These are phyloP conservation scores for Dryas integrifolia DNA, from an alignment of 331 rosid genomes.

Conservation along the genomic window DNA sequence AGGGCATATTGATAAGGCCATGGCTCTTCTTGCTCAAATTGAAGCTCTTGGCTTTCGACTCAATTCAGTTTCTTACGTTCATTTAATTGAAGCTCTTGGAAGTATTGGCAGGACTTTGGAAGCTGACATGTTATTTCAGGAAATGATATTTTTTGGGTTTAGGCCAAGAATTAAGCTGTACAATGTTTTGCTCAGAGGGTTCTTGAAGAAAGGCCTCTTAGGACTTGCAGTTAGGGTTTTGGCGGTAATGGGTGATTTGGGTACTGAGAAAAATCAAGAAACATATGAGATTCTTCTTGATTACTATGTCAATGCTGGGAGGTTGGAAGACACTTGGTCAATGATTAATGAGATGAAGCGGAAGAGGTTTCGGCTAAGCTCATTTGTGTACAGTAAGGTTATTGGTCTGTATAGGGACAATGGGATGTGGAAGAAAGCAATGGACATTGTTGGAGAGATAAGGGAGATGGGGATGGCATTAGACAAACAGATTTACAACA, in stretches of 20 bases:
- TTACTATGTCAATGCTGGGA: slow-evolving; percentile 65
- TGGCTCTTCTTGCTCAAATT: slow-evolving; percentile 56
- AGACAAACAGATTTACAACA: slow-evolving; percentile 57
- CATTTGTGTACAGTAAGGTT: slow-evolving; percentile 58
- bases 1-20: slow-evolving; percentile 52
- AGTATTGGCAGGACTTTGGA: slow-evolving; percentile 66
- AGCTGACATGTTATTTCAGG: slow-evolving; percentile 65
- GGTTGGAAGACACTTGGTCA: slow-evolving; percentile 77
- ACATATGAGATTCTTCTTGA: slow-evolving; percentile 60
- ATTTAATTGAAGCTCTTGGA: slow-evolving; percentile 62
- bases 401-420: slow-evolving; percentile 69
- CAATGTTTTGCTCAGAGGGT: slow-evolving; percentile 63
- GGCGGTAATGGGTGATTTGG: slow-evolving; percentile 43
- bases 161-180: slow-evolving; percentile 46
- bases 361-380: slow-evolving; percentile 46
- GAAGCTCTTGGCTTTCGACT: slow-evolving; percentile 53
- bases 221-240: slow-evolving; percentile 44
- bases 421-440: slow-evolving; percentile 91
- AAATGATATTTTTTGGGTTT: slow-evolving; percentile 48
- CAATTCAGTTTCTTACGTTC: slow-evolving; percentile 35
- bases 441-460: slow-evolving; percentile 58
- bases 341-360: slow-evolving; percentile 58
- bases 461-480: slow-evolving; percentile 48
- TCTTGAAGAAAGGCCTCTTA: slow-evolving; percentile 66
- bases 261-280: slow-evolving; percentile 38